Base-by-base conservation (phyloP, 768 basidiomycete genomes). In the Epithele typhae region DNA sequence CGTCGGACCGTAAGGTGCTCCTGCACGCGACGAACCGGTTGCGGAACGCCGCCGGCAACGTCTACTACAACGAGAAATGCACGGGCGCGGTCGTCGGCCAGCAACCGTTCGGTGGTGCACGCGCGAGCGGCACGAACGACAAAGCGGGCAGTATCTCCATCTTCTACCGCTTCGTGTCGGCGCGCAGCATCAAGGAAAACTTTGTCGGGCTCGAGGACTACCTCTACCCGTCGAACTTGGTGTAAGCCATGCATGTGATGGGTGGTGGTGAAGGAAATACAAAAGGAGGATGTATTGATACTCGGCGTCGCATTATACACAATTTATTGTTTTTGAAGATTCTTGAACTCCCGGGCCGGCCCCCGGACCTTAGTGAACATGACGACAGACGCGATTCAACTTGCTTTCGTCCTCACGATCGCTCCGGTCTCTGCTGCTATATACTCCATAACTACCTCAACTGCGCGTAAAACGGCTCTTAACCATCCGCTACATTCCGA, bases 1-100 rank as follows among this genome's bases (percentile, higher is more conserved):
- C 92, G 11, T 58, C 75, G 2, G 88, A 92, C 55, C 87, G 96
- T 55, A 73, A 78, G 22, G 92, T 85, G 5, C 78, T 97, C 46
- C 68, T 93, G 53, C 70, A 71, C 25, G 90, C 92, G 2, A 84
- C 91, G 35, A 86, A 87, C 69, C 77, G 76, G 45, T 77, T 99
- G 36, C 85, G 92, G 46, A 87, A 95, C 68, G 76, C 93, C 1
- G 91, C 96, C 3, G 96, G 96, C 3, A 99, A 97, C 65, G 82
- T 95, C 46, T 99, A 99, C 73, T 92, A 93, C 71, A 97, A 97
- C 66, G 94, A 97, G 58, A 94, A 95, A 67, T 98, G 92, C 68
- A 99, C 95, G 1, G 92, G 92, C 25, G 93, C 92, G n/a, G 89
- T 91, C 40, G 92, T 98, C 27, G 95, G 93, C 8, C 94, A 97